A percentile compares a stretch with the other conserved stretches of the same genome.
phyloP scores from a whole-genome alignment of 2,329 filamentous ascomycete genomes.

The Beauveria pseudobassiana region DNA sequence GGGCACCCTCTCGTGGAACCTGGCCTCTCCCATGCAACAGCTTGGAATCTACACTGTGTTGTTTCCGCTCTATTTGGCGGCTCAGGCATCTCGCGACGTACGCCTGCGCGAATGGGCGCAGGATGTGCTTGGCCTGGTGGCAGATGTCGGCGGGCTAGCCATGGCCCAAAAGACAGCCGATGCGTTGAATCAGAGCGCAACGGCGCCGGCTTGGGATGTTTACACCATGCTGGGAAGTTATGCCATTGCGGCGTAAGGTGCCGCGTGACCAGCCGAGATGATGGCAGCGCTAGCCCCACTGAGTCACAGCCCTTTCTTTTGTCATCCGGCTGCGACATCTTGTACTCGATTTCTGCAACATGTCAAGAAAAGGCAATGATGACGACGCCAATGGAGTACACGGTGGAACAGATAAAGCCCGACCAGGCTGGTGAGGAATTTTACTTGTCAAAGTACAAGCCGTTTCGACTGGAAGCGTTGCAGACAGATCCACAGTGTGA shows the following conservation, averaged over 20 bases:
- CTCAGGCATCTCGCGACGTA: slow-evolving; percentile 11
- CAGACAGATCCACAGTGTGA: slow-evolving; percentile 6
- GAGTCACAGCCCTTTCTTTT: background rate
- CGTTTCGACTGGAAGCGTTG: slow-evolving; percentile 5
- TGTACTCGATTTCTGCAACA: background rate
- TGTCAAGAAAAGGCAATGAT: background rate
- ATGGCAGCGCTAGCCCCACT: background rate
- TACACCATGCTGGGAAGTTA: slow-evolving; percentile 21
- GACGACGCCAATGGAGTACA: slow-evolving; percentile 1
- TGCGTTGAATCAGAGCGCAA: slow-evolving; percentile 1
- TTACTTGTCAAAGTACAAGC: slow-evolving; percentile 1
- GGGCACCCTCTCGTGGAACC: background rate
- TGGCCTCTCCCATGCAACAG: slow-evolving; percentile 15
- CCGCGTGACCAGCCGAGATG: background rate
- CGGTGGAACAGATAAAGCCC: background rate
- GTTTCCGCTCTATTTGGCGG: slow-evolving; percentile 15
- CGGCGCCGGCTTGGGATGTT: slow-evolving; percentile 15
- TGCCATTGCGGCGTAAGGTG: slow-evolving; percentile 16
- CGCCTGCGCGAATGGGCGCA: slow-evolving; percentile 13
- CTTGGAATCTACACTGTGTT: slow-evolving; percentile 17
- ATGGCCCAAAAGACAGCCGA: slow-evolving; percentile 13
- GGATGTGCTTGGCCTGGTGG: slow-evolving; percentile 13
- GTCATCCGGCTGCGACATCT: background rate
- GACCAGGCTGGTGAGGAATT: background rate
- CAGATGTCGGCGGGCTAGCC: slow-evolving; percentile 13